Evolutionary conservation across 1,284 basidiomycete species (phyloP), one percentile per base, ranked within the genome.

Genomic region (Lignosus rhinocerotis): DNA sequence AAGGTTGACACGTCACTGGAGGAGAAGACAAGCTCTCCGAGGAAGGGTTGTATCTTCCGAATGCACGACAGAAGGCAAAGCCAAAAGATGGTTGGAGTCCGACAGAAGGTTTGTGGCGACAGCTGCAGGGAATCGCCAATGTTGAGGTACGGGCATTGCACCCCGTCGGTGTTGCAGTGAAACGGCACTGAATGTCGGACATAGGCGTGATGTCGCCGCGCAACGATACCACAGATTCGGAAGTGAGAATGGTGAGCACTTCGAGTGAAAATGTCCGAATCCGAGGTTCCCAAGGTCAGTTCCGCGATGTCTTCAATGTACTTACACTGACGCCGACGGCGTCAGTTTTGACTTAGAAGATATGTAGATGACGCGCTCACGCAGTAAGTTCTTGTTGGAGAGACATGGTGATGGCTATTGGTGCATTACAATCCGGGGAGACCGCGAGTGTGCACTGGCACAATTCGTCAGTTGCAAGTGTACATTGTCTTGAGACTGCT

Each of bases 121-220:
- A 41, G 3, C 6, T 38, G 34, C 4, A 49, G 31, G 12, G 25
- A 11, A 8, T 8, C 5, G 21, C n/a, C 8, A 11, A 19, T 32
- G 21, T 42, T 32, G 19, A 33, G 42, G 11, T 16, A 16, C 38
- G 50, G 50, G 50, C 36, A 42, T 31, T n/a, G 50, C n/a, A 12
- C 14, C 38, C 50, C 50, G 50, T 30, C 30, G 30, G 39, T 10
- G 49, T n/a, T n/a, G 36, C 12, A 8, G 21, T 2, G 53, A 41
- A 31, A 21, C n/a, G 34, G 33, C 31, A 34, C n/a, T 31, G n/a
- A 17, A 17, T 34, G 44, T 43, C 31, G 39, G 55, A 46, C 44
- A n/a, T 31, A 56, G 55, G 55, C 41, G 33, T 51, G 25, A 19
- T 50, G 44, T 44, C 36, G 11, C 55, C 55, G 55, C 25, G 36